Percentiles rank a stretch among this genome's conserved stretches.
These are phyloP conservation scores for Begonia peltatifolia DNA, from an alignment of 306 rosid genomes.

Conservation along the genomic window DNA sequence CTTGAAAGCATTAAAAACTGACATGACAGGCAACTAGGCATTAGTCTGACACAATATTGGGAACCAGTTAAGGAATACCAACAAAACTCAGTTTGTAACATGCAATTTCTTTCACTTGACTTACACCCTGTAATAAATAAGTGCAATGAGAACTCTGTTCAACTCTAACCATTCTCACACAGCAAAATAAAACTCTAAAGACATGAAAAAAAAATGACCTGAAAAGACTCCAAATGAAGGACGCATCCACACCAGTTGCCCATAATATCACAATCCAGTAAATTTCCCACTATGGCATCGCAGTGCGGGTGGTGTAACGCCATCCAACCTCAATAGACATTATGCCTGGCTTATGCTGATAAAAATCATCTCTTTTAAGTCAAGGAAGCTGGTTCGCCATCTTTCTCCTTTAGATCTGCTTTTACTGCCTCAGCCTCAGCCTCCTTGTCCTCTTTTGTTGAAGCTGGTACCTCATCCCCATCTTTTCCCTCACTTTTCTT, in stretches of 20 bases:
- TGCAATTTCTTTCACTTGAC: no score
- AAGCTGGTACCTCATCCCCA: slow-evolving; percentile 11
- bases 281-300: not conserved
- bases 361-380: slow-evolving; percentile 6
- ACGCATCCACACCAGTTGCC: not conserved
- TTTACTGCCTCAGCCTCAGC: slow-evolving; percentile 18
- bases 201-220: not conserved
- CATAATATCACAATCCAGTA: not conserved
- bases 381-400: slow-evolving; percentile 39
- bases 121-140: no score
- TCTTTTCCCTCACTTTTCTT: slow-evolving; percentile 34
- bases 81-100: no score
- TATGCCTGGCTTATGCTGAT: not conserved
- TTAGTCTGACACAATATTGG: no score
- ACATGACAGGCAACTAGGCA: no score
- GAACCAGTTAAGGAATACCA: no score
- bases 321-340: not conserved
- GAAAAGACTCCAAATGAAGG: slow-evolving; percentile 15
- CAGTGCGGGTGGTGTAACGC: not conserved
- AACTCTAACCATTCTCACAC: no score
- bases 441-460: slow-evolving; percentile 12
- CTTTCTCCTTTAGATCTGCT: slow-evolving; percentile 37
- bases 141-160: no score
- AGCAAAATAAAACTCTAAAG: no score
- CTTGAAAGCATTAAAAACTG: no score